Conservation (phyloP, 2,329 filamentous ascomycete species). For the Orbilia oligospora region DNA sequence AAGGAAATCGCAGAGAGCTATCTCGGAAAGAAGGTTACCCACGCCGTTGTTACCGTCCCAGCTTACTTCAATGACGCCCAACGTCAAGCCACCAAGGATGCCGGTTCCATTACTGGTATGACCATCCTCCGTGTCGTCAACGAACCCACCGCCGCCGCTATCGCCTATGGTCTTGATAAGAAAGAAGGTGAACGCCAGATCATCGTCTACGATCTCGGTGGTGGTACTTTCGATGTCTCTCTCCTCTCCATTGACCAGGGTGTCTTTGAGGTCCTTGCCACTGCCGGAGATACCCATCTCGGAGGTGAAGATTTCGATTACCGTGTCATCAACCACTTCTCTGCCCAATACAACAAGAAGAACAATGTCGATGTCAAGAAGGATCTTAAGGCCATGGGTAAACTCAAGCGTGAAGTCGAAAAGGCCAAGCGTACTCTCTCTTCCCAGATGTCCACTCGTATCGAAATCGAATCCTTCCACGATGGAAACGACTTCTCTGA, state of each 20-base stretch:
- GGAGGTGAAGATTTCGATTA: conserved; percentile 99
- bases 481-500: conserved; percentile 98
- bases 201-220: conserved; percentile 93
- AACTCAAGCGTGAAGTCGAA: conserved; percentile 99
- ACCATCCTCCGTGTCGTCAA: conserved; percentile 97
- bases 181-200: conserved; percentile 86
- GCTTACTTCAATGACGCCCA: conserved; percentile 99
- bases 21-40: conserved; percentile 84
- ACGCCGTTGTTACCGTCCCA: conserved; percentile 92
- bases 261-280: conserved; percentile 94
- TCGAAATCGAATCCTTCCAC: conserved; percentile 98
- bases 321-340: conserved; percentile 94
- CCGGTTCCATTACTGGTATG: conserved; percentile 89
- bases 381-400: conserved; percentile 98
- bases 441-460: conserved; percentile 91
- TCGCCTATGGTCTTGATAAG: conserved; percentile 94
- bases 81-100: conserved; percentile 96
- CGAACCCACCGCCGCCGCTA: conserved; percentile 94
- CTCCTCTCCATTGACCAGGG: conserved; percentile 92
- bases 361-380: conserved; percentile 91
- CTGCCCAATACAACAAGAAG: conserved; percentile 99
- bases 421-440: conserved; percentile 99
- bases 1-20: conserved; percentile 85
- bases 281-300: conserved; percentile 95
- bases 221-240: conserved; percentile 94